A percentile compares a stretch with the other conserved stretches of the same genome.
Conservation (phyloP, 2,329 filamentous ascomycete genomes). For the Aspergillus awamori region DNA sequence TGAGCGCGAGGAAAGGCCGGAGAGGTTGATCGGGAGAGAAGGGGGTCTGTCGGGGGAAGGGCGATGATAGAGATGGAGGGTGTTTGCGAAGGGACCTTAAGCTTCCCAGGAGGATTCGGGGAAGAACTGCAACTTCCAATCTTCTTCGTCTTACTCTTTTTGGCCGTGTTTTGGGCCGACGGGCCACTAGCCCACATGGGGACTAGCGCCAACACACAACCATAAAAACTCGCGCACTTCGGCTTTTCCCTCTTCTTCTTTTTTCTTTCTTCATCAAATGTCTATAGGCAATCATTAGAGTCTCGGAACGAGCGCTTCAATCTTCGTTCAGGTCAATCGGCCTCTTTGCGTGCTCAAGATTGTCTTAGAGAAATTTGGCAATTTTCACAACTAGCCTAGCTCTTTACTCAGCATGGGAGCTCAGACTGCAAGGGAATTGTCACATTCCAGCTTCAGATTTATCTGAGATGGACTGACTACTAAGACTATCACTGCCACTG, state of each 20-base stretch:
- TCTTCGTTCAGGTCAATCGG: constrained; percentile 86
- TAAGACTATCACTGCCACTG: background rate
- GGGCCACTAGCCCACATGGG: constrained; percentile 30
- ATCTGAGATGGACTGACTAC: background rate
- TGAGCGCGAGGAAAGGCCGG: constrained; percentile 20
- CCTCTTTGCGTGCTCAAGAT: constrained; percentile 97
- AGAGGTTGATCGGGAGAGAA: background rate
- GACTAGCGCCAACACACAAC: constrained; percentile 36
- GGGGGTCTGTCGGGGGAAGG: background rate
- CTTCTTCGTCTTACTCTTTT: constrained; percentile 34
- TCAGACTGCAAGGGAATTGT: constrained; percentile 55
- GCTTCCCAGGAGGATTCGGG: constrained; percentile 22
- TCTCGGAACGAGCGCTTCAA: constrained; percentile 88
- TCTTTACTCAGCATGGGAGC: constrained; percentile 56
- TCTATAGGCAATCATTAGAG: constrained; percentile 95
- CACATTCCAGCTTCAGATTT: constrained; percentile 36
- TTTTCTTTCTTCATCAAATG: constrained; percentile 58
- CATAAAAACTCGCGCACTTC: constrained; percentile 32
- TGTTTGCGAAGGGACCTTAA: background rate
- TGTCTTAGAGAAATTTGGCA: constrained; percentile 79
- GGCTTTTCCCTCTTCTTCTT: constrained; percentile 42
- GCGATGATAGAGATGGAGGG: background rate
- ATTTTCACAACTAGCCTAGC: constrained; percentile 73
- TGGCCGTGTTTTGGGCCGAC: constrained; percentile 34
- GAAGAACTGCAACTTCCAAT: constrained; percentile 25